Evolutionary conservation across 345 rosid species (phyloP).

Genomic region (Aquilaria malaccensis): DNA sequence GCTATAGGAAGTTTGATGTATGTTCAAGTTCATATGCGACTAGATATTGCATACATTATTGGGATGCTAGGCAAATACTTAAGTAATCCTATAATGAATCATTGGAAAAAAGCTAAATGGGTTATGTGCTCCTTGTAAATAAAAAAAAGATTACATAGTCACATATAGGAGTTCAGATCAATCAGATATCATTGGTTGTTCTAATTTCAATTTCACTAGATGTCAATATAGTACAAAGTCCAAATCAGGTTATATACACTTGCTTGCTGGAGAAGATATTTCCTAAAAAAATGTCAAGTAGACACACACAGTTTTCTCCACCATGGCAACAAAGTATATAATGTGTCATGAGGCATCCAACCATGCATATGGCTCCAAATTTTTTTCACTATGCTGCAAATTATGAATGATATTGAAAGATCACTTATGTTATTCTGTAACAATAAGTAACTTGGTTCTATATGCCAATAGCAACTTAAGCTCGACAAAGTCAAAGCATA

Average conservation of each 20-base stretch:
- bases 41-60: background rate
- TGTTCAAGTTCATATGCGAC: background rate
- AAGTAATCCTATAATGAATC: background rate
- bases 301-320: background rate
- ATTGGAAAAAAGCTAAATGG: background rate
- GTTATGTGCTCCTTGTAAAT: background rate
- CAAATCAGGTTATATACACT: background rate
- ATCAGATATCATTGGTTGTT: background rate
- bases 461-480: conserved; percentile 7
- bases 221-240: background rate
- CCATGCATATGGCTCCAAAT: background rate
- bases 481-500: conserved; percentile 2
- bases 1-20: background rate
- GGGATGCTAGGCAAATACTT: background rate
- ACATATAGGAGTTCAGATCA: background rate
- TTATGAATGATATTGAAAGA: no score
- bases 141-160: background rate
- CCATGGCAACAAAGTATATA: background rate
- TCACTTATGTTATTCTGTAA: background rate
- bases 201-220: background rate
- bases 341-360: no score
- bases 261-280: background rate
- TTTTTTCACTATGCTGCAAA: background rate
- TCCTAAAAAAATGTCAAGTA: background rate
- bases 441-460: background rate